Percentiles rank a stretch among this genome's conserved stretches.
Evolutionary conservation across 1,284 basidiomycete genomes (phyloP).

Genomic region (Trichosporon faecale): DNA sequence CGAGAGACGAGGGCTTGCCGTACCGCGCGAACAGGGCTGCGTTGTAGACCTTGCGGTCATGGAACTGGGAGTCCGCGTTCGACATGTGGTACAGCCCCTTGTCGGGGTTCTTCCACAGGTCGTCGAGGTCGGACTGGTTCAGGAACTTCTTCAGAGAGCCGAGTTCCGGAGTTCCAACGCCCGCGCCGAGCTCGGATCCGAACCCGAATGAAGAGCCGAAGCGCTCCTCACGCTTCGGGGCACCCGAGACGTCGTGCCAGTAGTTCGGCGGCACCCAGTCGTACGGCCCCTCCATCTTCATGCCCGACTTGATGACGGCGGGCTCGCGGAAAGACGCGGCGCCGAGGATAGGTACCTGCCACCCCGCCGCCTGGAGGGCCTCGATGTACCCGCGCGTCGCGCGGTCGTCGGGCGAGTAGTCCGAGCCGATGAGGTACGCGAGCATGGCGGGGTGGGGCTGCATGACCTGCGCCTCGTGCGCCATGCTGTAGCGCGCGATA

Average conservation of each 20-base stretch:
- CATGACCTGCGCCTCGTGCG: neutral
- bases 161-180: neutral
- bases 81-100: constrained; percentile 11
- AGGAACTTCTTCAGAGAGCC: neutral
- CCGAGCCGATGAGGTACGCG: neutral
- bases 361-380: neutral
- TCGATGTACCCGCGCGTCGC: neutral
- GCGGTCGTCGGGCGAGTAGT: constrained; percentile 1
- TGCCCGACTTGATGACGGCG: neutral
- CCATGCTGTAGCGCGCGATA: constrained; percentile 3
- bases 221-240: neutral
- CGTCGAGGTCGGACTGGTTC: neutral
- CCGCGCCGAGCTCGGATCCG: neutral
- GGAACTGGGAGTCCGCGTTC: neutral
- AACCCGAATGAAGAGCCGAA: neutral
- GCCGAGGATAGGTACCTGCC: neutral
- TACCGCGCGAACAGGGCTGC: neutral
- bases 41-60: neutral
- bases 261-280: constrained; percentile 1
- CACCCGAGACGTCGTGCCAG: neutral
- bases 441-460: neutral
- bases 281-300: neutral
- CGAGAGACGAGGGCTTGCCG: neutral
- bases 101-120: neutral
- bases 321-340: neutral